These are phyloP conservation scores for Penicillium egyptiacum DNA, from an alignment of 495 filamentous ascomycete species.

Conservation along the genomic window DNA sequence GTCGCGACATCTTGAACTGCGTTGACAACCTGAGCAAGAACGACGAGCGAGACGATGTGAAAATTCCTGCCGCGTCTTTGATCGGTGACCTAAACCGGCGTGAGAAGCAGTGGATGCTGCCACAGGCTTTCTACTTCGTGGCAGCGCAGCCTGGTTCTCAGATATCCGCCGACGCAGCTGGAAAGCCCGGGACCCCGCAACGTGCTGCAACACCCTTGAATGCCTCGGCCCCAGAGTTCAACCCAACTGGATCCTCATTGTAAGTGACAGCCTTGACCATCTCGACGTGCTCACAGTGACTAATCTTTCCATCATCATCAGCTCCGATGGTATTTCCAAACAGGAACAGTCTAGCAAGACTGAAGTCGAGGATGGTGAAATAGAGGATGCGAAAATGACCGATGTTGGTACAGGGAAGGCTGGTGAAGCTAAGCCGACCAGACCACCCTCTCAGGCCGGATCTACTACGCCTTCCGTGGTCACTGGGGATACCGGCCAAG, in stretches of 20 bases:
- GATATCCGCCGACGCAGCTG: slow-evolving; percentile 26
- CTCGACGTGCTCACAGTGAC: slow-evolving; percentile 2
- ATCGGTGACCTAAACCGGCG: slow-evolving; percentile 78
- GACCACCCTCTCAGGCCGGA: slow-evolving; percentile 13
- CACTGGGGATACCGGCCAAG: slow-evolving; percentile 18
- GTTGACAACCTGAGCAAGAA: slow-evolving; percentile 66
- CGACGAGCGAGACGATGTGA: slow-evolving; percentile 81
- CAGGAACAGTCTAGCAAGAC: slow-evolving; percentile 30
- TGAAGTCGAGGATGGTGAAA: slow-evolving; percentile 79
- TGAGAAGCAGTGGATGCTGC: slow-evolving; percentile 79
- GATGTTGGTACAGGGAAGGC: slow-evolving; percentile 30
- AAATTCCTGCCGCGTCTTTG: slow-evolving; percentile 82
- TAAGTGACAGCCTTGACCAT: slow-evolving; percentile 34
- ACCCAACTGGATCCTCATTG: slow-evolving; percentile 37
- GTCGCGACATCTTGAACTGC: slow-evolving; percentile 63
- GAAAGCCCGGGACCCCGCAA: slow-evolving; percentile 40
- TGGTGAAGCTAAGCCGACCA: slow-evolving; percentile 12
- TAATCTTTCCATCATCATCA: slow-evolving; percentile 22
- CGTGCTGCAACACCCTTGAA: slow-evolving; percentile 43
- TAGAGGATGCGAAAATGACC: slow-evolving; percentile 62
- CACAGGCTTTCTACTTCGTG: slow-evolving; percentile 66
- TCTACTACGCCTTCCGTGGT: slow-evolving; percentile 14
- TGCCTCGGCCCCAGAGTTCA: slow-evolving; percentile 50
- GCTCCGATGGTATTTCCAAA: slow-evolving; percentile 33
- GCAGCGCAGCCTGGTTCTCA: slow-evolving; percentile 29